Percentiles rank a stretch among this genome's conserved stretches.
These are phyloP conservation scores for Datura wrightii DNA, from an alignment of 257 asterid species.

Conservation along the genomic window DNA sequence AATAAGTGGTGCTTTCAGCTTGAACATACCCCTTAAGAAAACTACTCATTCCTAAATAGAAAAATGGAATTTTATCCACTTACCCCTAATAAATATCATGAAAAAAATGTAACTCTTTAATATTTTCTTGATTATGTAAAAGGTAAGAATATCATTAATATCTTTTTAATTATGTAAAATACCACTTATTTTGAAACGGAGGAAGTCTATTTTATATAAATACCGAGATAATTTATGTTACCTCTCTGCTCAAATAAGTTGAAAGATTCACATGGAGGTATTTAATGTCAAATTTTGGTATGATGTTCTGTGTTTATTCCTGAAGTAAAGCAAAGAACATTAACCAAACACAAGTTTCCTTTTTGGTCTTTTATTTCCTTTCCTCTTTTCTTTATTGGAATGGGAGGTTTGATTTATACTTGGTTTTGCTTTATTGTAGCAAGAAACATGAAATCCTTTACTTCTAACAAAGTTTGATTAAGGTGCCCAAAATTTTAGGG, in stretches of 20 bases:
- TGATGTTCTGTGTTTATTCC: neutral
- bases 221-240: neutral
- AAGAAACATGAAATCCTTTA: neutral
- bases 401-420: neutral
- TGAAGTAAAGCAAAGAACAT: constrained; percentile 31
- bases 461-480: neutral
- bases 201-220: neutral
- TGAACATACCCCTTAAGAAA: too few species aligned
- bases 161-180: too few species aligned
- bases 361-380: neutral
- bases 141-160: too few species aligned
- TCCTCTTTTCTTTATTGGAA: constrained; percentile 8
- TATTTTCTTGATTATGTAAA: too few species aligned
- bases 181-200: too few species aligned
- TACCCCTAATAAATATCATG: too few species aligned
- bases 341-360: neutral
- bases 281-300: neutral
- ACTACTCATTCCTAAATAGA: too few species aligned
- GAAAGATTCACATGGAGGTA: neutral
- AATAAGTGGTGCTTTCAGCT: too few species aligned
- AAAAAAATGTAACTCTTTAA: too few species aligned
- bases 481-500: neutral
- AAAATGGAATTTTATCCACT: too few species aligned
- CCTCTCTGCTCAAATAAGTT: neutral
- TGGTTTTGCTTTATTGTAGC: neutral